Base-by-base conservation (phyloP, 2,329 filamentous ascomycete species). In the Claviceps arundinis region DNA sequence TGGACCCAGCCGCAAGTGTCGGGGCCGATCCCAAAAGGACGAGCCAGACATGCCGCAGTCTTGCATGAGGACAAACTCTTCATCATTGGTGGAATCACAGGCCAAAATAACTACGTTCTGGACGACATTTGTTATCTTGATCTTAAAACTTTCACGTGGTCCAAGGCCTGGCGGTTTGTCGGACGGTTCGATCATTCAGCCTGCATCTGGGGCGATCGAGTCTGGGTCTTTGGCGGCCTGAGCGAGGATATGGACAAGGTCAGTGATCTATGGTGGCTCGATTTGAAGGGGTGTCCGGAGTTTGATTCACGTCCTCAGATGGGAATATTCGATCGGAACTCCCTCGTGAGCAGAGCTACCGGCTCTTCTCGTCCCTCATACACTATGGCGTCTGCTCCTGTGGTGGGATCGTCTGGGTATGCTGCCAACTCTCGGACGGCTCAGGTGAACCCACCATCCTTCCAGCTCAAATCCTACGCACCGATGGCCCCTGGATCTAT, bases 91-190 rank as follows among this genome's bases (percentile, higher is more conserved):
- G 93, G 93, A n/a, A 88, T 97, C 60, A 95, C 89, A 5, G 91
- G 90, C 2, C 86, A 91, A 58, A 89, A 93, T 58, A 95, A 89
- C 63, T 84, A 88, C 60, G 90, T 97, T 24, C 75, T 97, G 48
- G 91, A 97, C 65, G 93, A 98, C 64, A 89, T 98, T 49, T 95
- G 89, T 71, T 98, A 95, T 63, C 78, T 98, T 48, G 93, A 98
- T 64, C 74, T 98, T 47, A 96, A 95, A 72, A 97, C 93, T 2
- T 96, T 89, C 76, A 95, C 90, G 0, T 98, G 93, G 93, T 97
- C 91, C 52, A 83, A 89, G 53, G 84, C 89, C 42, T 98, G 93
- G 93, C 87, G 85, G 55, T 98, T 98, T 64, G 90, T 96, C 26
- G 84, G 87, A 48, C 82, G 93, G 41, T 98, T 95, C 64, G 93